Evolutionary conservation across 1,139 yeast genomes (phyloP), one percentile per base, ranked within the genome.

Genomic region (Taphrina flavorubra): DNA sequence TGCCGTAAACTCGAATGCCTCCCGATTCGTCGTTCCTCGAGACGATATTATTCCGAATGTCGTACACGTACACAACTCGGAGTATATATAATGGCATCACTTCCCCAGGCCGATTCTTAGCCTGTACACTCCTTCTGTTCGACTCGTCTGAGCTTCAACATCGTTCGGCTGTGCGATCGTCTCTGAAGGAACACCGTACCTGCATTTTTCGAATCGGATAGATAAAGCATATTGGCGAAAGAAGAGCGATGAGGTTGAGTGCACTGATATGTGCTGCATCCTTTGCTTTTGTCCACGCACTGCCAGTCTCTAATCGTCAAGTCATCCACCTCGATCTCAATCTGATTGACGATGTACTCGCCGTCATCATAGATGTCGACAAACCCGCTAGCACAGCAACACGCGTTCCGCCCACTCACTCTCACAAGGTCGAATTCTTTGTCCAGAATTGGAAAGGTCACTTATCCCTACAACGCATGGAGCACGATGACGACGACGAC

Each of bases 271-370:
- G 11, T 6, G 18, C 36, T 25, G 36, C 53, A 8, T 11, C n/a
- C 10, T 11, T 49, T 20, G 53, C 53, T 7, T 20, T 2, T n/a
- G 20, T 18, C 20, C n/a, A 14, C 11, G 53, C 53, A 25, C 53
- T 16, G n/a, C 53, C 53, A 20, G 6, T 49, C 20, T 49, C 53
- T 11, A 2, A 20, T 20, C n/a, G 36, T 3, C 34, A 49, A 49
- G 13, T 20, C 1, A 20, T 25, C n/a, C 53, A n/a, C 13, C 13
- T 49, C 53, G 36, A 49, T n/a, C n/a, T 49, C 36, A 18, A 20
- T 49, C 36, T 49, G 6, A 11, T 49, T 11, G 53, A 20, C 6
- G 53, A 49, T 49, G 53, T 49, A 11, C 53, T 49, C 14, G 53
- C 53, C 4, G n/a, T 20, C 53, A 49, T 25, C 53, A 20, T 49